Evolutionary conservation across 202 grass and related monocot species (phyloP), one percentile per base, ranked within the genome.

Genomic region (Zoysia matrella): DNA sequence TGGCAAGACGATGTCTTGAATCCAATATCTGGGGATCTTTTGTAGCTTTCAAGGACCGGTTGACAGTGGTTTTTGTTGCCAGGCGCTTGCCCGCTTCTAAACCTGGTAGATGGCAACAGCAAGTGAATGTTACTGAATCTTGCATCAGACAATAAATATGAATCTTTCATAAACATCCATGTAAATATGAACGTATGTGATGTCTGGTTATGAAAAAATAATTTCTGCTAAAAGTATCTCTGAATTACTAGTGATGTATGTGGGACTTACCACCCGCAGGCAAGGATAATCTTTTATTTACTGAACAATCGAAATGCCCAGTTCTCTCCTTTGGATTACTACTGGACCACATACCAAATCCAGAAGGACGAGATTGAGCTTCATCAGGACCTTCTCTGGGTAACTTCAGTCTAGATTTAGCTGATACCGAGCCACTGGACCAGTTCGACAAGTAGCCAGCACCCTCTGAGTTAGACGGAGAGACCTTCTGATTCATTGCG

Each of bases 241-340:
- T 18, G 50, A 68, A 79, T 7, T 55, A 16, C 2, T 30, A 54
- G 5, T 57, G 4, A 5, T 16, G 40, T 44, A 65, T 64, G 71
- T 10, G 30, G 12, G 8, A 79, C 86, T 75, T 80, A 97, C 90
- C 88, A 69, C 51, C 91, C 52, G 15, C 71, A 69, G 95, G 90
- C 16, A 95, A 76, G 70, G 95, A 93, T 54, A 88, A 86, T 86
- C 92, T 88, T 86, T 89, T 97, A 11, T 91, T 85, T 72, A 64
- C 86, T 51, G 84, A 86, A 52, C 71, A 69, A 50, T 88, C 82
- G 44, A 88, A 61, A 60, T 85, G 79, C 36, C 66, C 73, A 46
- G 55, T 76, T 73, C 92, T 91, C 80, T 91, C 95, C 77, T 84
- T 95, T 41, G 92, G 92, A 74, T 91, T 98, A 79, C 92, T 95